phyloP scores from a whole-genome alignment of 768 basidiomycete species.

The Rhodotorula babjevae region DNA sequence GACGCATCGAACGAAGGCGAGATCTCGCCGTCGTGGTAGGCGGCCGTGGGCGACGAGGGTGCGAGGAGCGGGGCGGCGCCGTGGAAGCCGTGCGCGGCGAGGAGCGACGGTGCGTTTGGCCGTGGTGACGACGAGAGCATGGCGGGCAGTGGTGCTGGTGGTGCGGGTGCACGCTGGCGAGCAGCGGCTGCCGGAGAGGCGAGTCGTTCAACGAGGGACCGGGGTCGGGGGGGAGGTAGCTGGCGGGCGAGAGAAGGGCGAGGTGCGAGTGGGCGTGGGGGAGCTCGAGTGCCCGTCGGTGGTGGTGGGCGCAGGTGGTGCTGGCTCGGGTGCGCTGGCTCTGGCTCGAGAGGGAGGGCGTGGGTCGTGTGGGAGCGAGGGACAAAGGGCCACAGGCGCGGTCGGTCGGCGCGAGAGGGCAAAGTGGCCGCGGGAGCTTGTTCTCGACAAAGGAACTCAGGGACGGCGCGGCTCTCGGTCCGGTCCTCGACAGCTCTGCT shows the following conservation, averaged over 20 bases:
- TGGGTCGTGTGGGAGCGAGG: too few relatives aligned
- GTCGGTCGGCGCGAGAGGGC: too few relatives aligned
- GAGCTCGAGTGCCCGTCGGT: too few relatives aligned
- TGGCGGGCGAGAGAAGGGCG: not conserved
- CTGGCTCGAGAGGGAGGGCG: too few relatives aligned
- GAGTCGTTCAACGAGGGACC: not conserved
- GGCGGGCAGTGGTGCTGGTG: not conserved
- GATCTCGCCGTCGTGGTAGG: slow-evolving; percentile 33
- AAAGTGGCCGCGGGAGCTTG: too few relatives aligned
- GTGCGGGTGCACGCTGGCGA: not conserved
- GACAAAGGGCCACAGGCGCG: too few relatives aligned
- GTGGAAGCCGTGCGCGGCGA: not conserved
- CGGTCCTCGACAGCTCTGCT: too few relatives aligned
- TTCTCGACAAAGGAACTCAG: too few relatives aligned
- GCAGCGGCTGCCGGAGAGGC: not conserved
- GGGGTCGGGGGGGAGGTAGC: not conserved
- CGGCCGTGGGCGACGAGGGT: slow-evolving; percentile 27
- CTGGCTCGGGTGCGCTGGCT: too few relatives aligned
- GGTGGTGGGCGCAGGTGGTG: too few relatives aligned
- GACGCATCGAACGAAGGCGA: slow-evolving; percentile 36
- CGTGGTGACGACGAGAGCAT: slow-evolving; percentile 32
- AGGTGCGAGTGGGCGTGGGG: too few relatives aligned
- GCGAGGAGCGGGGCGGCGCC: slow-evolving; percentile 2
- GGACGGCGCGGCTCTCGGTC: too few relatives aligned
- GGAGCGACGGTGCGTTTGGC: not conserved